Base-by-base conservation (phyloP, 495 filamentous ascomycete genomes). In the Trichocladium uniseriatum region DNA sequence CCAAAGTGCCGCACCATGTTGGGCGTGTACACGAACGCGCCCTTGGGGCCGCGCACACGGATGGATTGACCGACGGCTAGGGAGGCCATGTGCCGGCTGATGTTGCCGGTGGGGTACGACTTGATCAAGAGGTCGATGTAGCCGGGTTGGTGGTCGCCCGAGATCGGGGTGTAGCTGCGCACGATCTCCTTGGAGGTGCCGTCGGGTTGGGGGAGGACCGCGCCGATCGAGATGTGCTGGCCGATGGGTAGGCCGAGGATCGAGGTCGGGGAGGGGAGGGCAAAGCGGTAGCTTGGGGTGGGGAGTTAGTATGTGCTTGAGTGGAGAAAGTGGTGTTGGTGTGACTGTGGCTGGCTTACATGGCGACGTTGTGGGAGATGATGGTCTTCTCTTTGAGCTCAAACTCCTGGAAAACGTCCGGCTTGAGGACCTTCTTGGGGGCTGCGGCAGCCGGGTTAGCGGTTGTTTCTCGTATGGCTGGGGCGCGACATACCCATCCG, bases 41-140 rank as follows among this genome's bases (percentile, higher is more conserved):
- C 92, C 76, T 95, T 96, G 59, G 92, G 92, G 13, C 92, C 92
- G 56, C 76, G 78, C 48, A 95, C 85, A 63, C 85, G 86, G 79
- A 98, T 87, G 44, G 78, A 83, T 65, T 97, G 79, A 43, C 92
- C 90, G 37, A 95, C 74, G 55, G 79, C 75, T 36, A 98, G 80
- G 6, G 75, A 77, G 27, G 86, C 84, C 68, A 98, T 81, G 71
- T 96, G 80, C 69, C 84, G 86, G 60, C 83, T 88, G 77, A 98
- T 95, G 70, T 96, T 96, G 53, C 92, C 92, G 43, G 86, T 88
- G 1, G 89, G 87, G 70, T 98, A 98, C 34, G 89, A 89, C 76
- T 98, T 98, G 70, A 98, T 87, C 43, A 98, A 80, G 47, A 98
- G 83, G 67, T 95, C 91, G 72, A 98, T 89, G 76, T 88, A 86